Evolutionary conservation across 129 eudicot genomes (phyloP), one percentile per base, ranked within the genome.

Genomic region (Helichrysum umbraculigerum): DNA sequence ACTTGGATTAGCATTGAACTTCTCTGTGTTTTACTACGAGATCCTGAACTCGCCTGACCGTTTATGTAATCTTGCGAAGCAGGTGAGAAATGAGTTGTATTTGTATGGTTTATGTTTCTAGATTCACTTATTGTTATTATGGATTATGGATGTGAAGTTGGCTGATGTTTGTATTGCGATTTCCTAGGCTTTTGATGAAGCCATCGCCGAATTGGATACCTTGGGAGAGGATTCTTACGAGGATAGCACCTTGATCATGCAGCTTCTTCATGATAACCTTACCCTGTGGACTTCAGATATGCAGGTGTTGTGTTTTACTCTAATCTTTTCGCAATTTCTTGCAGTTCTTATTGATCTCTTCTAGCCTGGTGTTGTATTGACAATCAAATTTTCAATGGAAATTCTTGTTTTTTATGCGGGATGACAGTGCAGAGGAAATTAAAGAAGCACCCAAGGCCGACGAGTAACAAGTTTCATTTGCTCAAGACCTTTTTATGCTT

Each of bases 271-370:
- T 21, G 96, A 90, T 71, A 90, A 90, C 81, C 90, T 90, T 83
- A 90, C 96, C 51, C 84, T 90, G 79, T 90, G 96, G 96, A 90
- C 96, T 78, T 90, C 96, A 4, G 96, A 90, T 68, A 90, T 90
- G 96, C 96, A 87, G 96, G 96, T 88, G 68, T 4, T 82, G 28
- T 77, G 5, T 50, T 32, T 63, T 14, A 16, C 32, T 57, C 34
- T 12, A 41, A 6, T 67, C 14, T 65, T 57, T 25, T 57, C 10
- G 3, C 6, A 0, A 7, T 11, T 34, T 32, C 41, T 16, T 65
- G 21, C 28, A 32, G 70, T 65, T 6, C 17, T 6, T 32, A 37
- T 37, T 21, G 15, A 22, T 20, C 66, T 54, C 64, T 19, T 0
- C 8, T 67, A 20, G 52, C 51, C 34, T 22, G 59, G 8, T 42